Base-by-base conservation (phyloP, 768 basidiomycete species). In the Boletus edulis region DNA sequence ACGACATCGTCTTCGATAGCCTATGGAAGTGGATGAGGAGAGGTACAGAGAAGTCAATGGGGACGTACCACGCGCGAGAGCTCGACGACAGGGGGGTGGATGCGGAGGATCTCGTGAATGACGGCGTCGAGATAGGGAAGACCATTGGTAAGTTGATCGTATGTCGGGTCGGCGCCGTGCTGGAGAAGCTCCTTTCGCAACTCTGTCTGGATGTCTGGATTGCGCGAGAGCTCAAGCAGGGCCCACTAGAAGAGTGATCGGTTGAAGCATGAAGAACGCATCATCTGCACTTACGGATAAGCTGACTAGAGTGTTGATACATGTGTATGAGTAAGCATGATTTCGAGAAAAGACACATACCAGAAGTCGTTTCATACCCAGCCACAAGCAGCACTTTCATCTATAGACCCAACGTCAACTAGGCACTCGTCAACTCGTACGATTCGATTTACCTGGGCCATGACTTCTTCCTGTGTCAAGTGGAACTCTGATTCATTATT, bases 71-170 rank as follows among this genome's bases (percentile, higher is more conserved):
- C 0, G 18, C 62, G 57, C 1, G 24, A 50, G 5, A 27, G 1
- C n/a, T 73, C 68, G 0, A 24, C 15, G 14, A 76, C 42, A 0
- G 78, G 70, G 10, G 77, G 69, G 49, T 81, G 78, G 0, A 78
- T 38, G 4, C 79, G 71, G 13, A 81, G 70, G 3, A 66, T 67
- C 62, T 81, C 81, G 35, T 75, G 75, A 2, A 76, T 73, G 8
- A 80, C 70, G 1, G 79, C 77, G 56, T 84, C 81, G 7, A 85
- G 78, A 62, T 80, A 83, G 1, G 82, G 82, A 11, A 86, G 66
- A 22, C 51, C 69, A 2, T 75, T 74, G 9, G 69, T 73, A 1
- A 85, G 70, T 57, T 83, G 76, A 22, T 84, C 82, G 67, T 77
- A 83, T 4, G 76, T 78, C 11, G 83, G 82, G 57, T 84, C 83